phyloP scores from a whole-genome alignment of 805 yeast species.

The Candida lessepsii region DNA sequence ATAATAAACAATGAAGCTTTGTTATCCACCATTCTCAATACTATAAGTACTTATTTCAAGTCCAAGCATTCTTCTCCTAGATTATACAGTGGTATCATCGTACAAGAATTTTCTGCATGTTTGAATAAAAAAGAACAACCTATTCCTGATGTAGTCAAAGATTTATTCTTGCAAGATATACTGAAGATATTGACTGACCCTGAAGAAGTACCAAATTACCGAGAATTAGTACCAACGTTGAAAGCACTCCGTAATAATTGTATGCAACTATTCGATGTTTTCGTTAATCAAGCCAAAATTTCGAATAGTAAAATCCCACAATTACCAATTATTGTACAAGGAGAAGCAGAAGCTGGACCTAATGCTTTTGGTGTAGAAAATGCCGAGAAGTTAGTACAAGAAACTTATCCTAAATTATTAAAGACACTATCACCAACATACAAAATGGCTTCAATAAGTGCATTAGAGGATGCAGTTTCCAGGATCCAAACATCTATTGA shows the following conservation, averaged over 20 bases:
- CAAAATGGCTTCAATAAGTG: slow-evolving; percentile 66
- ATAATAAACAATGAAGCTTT: slow-evolving; percentile 41
- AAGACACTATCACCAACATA: slow-evolving; percentile 63
- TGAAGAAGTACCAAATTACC: slow-evolving; percentile 52
- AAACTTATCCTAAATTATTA: slow-evolving; percentile 63
- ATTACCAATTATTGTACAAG: slow-evolving; percentile 86
- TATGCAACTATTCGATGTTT: slow-evolving; percentile 73
- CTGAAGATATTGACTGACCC: slow-evolving; percentile 41
- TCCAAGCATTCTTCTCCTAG: slow-evolving; percentile 81
- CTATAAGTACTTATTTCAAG: slow-evolving; percentile 42
- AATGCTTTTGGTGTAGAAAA: slow-evolving; percentile 81
- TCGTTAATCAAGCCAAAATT: slow-evolving; percentile 73
- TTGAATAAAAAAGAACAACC: slow-evolving; percentile 16
- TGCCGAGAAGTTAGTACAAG: slow-evolving; percentile 68
- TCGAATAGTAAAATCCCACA: slow-evolving; percentile 72
- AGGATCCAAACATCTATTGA: slow-evolving; percentile 64
- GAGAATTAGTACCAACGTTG: slow-evolving; percentile 84
- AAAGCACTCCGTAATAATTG: slow-evolving; percentile 86
- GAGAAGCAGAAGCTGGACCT: slow-evolving; percentile 91
- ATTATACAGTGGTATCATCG: slow-evolving; percentile 61
- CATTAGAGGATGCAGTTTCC: slow-evolving; percentile 75
- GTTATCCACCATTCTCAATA: slow-evolving; percentile 37
- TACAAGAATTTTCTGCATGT: slow-evolving; percentile 63
- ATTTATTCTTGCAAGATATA: slow-evolving; percentile 26
- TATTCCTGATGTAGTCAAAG: slow-evolving; percentile 19